phyloP scores from a whole-genome alignment of 345 rosid species.

The Eucalyptus cloeziana region DNA sequence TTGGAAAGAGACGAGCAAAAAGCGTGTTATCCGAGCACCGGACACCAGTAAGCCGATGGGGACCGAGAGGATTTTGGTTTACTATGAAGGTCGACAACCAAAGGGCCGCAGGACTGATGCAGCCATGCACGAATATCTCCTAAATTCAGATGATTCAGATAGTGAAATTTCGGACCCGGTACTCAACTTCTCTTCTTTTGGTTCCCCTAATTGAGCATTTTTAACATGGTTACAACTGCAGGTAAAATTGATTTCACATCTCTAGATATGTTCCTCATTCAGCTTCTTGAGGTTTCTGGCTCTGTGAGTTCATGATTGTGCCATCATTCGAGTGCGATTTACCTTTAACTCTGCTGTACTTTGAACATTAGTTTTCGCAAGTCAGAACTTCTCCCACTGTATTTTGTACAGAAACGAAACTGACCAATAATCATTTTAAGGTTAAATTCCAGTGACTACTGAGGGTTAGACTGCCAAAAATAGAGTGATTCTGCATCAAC shows the following conservation, averaged over 20 bases:
- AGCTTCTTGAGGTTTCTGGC: neutral
- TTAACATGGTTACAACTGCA: neutral
- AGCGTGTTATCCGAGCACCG: neutral
- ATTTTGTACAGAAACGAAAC: neutral
- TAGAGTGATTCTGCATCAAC: neutral
- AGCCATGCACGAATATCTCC: neutral
- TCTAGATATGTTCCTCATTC: neutral
- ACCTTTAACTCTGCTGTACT: neutral
- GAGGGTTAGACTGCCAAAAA: neutral
- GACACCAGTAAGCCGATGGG: neutral
- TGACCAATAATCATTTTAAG: neutral
- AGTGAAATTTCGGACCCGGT: neutral
- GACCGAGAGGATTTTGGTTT: neutral
- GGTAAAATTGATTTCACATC: neutral
- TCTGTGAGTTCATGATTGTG: neutral
- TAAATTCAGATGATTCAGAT: neutral
- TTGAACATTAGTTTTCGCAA: neutral
- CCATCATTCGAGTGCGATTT: neutral
- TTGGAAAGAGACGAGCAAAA: neutral
- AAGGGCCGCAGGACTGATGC: neutral
- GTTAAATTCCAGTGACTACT: neutral
- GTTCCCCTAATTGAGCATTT: neutral
- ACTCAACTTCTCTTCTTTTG: neutral
- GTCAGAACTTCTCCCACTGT: neutral
- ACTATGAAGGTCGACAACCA: neutral